Evolutionary conservation across 176 grass and related monocot genomes (phyloP).

Genomic region (Carex parvula): DNA sequence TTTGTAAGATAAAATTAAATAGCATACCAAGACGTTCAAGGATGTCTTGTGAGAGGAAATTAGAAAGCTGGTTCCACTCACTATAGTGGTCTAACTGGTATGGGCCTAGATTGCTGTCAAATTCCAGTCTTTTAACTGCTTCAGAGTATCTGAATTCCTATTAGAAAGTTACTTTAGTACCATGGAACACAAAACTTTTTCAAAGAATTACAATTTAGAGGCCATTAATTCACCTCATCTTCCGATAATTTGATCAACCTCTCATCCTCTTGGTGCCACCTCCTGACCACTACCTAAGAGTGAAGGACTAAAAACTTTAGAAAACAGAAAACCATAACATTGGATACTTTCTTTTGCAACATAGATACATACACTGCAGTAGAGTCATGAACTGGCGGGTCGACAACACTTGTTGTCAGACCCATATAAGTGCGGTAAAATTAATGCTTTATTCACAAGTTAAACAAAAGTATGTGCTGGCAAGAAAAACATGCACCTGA

Average conservation of each 20-base stretch:
- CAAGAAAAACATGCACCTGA: constrained; percentile 41
- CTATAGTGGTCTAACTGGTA: constrained; percentile 62
- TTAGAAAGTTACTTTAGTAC: constrained; percentile 44
- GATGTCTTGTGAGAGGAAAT: constrained; percentile 48
- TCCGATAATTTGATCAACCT: constrained; percentile 58
- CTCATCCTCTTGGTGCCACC: constrained; percentile 68
- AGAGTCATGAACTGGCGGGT: background rate
- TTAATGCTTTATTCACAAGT: background rate
- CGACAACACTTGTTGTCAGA: background rate
- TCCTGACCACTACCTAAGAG: constrained; percentile 65
- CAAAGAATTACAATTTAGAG: constrained; percentile 14
- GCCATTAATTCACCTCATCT: constrained; percentile 55
- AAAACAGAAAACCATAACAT: background rate
- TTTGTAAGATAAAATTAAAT: constrained; percentile 12
- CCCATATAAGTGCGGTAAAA: background rate
- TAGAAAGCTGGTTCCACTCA: constrained; percentile 81
- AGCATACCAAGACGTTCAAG: constrained; percentile 71
- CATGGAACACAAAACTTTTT: background rate
- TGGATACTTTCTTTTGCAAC: background rate
- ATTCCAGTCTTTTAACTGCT: constrained; percentile 66
- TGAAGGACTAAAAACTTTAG: background rate
- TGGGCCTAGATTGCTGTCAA: constrained; percentile 70
- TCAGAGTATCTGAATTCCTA: constrained; percentile 86
- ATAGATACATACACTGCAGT: background rate
- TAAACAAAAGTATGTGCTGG: background rate